phyloP scores from a whole-genome alignment of 768 basidiomycete species.

The Sporobolomyces phaffii region DNA sequence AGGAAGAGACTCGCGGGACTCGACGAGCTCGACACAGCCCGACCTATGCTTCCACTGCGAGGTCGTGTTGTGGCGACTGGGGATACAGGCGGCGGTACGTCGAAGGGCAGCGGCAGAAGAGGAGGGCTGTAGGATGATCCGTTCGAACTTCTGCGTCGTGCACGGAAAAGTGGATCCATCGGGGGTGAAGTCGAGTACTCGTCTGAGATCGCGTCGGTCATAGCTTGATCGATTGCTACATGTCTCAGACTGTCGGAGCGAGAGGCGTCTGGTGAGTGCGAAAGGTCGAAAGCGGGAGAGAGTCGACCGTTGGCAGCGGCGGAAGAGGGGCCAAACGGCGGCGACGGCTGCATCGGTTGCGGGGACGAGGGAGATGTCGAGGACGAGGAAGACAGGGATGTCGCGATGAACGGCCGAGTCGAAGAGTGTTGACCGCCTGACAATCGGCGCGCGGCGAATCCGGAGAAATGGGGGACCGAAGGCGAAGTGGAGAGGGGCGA shows the following conservation, averaged over 20 bases:
- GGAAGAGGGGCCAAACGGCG: not conserved
- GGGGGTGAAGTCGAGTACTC: not conserved
- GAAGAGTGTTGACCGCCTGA: constrained; percentile 7
- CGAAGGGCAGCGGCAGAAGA: not conserved
- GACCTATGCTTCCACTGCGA: constrained; percentile 2
- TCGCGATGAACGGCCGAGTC: not conserved
- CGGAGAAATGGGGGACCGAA: not conserved
- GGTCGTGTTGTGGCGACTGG: not conserved
- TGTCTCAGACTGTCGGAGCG: not conserved
- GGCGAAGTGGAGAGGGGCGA: constrained; percentile 19
- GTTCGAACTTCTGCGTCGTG: not conserved
- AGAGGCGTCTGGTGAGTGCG: not conserved
- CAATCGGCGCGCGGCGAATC: not conserved
- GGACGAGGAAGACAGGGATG: not conserved
- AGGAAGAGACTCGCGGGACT: constrained; percentile 24
- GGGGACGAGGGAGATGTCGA: not conserved
- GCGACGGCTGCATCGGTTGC: not conserved
- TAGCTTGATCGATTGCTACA: constrained; percentile 1
- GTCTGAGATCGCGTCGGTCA: not conserved
- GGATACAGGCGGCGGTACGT: not conserved
- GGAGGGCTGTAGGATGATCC: not conserved
- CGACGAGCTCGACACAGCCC: not conserved
- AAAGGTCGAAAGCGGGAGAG: not conserved
- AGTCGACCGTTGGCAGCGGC: not conserved
- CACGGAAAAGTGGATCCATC: not conserved